phyloP scores from a whole-genome alignment of 176 grass and related monocot genomes.

The Carex cristatella region DNA sequence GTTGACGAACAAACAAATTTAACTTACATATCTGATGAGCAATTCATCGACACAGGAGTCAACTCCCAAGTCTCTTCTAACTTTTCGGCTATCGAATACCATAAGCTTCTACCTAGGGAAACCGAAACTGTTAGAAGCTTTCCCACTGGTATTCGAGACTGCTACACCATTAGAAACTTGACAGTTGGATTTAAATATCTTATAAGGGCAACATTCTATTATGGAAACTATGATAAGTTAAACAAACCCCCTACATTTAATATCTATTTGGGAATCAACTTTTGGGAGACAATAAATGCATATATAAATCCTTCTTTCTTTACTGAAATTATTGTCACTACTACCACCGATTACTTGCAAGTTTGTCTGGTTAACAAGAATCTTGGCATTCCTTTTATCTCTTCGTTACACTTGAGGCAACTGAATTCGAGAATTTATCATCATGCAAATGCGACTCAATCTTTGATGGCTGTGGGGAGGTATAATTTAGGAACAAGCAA shows the following conservation, averaged over 20 bases:
- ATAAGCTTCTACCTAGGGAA: too few species aligned
- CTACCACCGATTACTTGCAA: constrained; percentile 33
- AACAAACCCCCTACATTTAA: constrained; percentile 34
- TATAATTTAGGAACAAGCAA: not conserved
- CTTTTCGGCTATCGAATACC: too few species aligned
- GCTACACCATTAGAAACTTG: constrained; percentile 40
- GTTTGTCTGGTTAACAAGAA: constrained; percentile 36
- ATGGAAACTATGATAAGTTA: constrained; percentile 37
- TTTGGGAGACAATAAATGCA: constrained; percentile 26
- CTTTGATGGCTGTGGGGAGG: not conserved
- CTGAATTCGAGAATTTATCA: constrained; percentile 18
- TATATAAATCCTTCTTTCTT: not conserved
- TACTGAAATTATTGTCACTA: constrained; percentile 28
- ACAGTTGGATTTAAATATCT: constrained; percentile 35
- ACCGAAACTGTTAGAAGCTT: constrained; percentile 20
- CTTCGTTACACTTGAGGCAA: constrained; percentile 38
- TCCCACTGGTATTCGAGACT: constrained; percentile 24
- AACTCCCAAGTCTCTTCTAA: too few species aligned
- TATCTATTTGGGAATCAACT: constrained; percentile 33
- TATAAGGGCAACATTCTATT: constrained; percentile 35
- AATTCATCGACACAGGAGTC: too few species aligned
- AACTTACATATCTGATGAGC: too few species aligned
- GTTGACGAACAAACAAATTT: too few species aligned
- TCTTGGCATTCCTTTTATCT: constrained; percentile 39
- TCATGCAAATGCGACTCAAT: constrained; percentile 26